Percentiles rank a stretch among this genome's conserved stretches.
These are phyloP conservation scores for Plantago major DNA, from an alignment of 257 asterid genomes.

Conservation along the genomic window DNA sequence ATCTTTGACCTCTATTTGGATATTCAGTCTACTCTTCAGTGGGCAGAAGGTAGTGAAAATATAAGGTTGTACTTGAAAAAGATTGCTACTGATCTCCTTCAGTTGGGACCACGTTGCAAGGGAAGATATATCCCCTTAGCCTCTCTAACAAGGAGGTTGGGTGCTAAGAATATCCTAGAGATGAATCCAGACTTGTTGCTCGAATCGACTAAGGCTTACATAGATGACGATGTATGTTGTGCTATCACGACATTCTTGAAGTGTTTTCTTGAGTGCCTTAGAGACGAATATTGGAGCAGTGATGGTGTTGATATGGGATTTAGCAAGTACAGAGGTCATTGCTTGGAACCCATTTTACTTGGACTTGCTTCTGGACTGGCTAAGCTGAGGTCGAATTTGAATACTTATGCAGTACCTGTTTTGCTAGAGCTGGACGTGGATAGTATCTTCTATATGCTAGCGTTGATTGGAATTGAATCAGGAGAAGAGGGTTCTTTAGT, in stretches of 20 bases:
- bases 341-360: conserved; percentile 66
- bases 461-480: conserved; percentile 54
- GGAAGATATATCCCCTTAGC: conserved; percentile 88
- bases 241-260: conserved; percentile 82
- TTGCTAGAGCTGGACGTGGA: conserved; percentile 80
- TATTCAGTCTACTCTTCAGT: conserved; percentile 58
- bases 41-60: conserved; percentile 58
- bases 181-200: conserved; percentile 67
- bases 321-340: conserved; percentile 58
- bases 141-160: conserved; percentile 80
- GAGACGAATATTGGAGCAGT: conserved; percentile 86
- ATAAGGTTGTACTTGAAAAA: conserved; percentile 57
- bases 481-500: conserved; percentile 40
- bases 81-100: conserved; percentile 75
- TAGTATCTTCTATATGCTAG: conserved; percentile 77
- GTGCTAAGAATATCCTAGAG: conserved; percentile 62
- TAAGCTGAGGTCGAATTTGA: conserved; percentile 80
- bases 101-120: conserved; percentile 88
- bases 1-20: conserved; percentile 88
- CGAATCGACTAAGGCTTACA: conserved; percentile 67
- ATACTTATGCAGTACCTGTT: conserved; percentile 82
- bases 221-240: conserved; percentile 92
- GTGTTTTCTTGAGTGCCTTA: conserved; percentile 84
- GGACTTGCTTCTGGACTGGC: conserved; percentile 81
- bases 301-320: conserved; percentile 75